Evolutionary conservation across 768 basidiomycete genomes (phyloP).

Genomic region (Lactarius vividus): DNA sequence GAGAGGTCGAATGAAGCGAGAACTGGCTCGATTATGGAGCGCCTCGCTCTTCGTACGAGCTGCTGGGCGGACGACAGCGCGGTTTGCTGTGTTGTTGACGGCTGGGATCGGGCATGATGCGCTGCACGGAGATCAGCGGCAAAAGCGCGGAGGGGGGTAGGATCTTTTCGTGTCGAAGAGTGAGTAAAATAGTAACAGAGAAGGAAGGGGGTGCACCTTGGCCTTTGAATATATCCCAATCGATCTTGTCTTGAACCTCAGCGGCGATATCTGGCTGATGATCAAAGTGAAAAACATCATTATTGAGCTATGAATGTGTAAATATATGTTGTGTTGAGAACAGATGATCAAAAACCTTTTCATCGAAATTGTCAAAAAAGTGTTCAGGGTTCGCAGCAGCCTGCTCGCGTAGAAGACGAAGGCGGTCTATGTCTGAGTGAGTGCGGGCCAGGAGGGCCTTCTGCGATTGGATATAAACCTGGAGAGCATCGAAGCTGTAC

Average conservation of each 20-base stretch:
- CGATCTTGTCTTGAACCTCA: constrained; percentile 46
- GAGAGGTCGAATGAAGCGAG: constrained; percentile 34
- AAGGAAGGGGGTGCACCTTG: constrained; percentile 46
- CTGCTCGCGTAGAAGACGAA: constrained; percentile 46
- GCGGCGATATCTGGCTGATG: constrained; percentile 46
- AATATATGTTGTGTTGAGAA: constrained; percentile 16
- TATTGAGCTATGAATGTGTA: constrained; percentile 34
- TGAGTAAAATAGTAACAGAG: not conserved
- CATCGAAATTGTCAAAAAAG: constrained; percentile 35
- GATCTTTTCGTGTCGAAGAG: constrained; percentile 40
- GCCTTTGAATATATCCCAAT: constrained; percentile 60
- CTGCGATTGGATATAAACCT: constrained; percentile 62
- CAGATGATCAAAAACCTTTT: constrained; percentile 39
- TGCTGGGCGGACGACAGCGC: constrained; percentile 54
- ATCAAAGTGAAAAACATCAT: constrained; percentile 39
- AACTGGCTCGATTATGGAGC: constrained; percentile 49
- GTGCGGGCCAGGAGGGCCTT: constrained; percentile 56
- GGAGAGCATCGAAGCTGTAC: constrained; percentile 60
- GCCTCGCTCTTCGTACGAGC: constrained; percentile 53
- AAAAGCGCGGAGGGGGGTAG: constrained; percentile 51
- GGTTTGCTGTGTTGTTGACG: constrained; percentile 42
- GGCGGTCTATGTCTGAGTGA: constrained; percentile 57
- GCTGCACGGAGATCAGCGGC: constrained; percentile 37
- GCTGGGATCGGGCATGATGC: constrained; percentile 27
- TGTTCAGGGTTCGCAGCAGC: constrained; percentile 37